These are phyloP conservation scores for Kernera saxatilis DNA, from an alignment of 345 rosid genomes.

Conservation along the genomic window DNA sequence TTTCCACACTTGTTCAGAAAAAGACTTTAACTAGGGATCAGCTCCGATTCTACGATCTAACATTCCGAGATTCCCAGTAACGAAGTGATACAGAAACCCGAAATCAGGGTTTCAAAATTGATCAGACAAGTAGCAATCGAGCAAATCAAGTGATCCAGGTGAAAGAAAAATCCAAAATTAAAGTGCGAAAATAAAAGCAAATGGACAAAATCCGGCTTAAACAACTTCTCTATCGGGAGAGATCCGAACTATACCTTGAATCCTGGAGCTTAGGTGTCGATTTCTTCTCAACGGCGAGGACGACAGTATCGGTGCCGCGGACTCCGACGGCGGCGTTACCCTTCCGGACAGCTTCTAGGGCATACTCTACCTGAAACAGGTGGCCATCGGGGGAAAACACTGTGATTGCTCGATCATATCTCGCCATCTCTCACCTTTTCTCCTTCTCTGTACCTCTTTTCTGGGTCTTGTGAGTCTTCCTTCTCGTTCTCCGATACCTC, in stretches of 20 bases:
- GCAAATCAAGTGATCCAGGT: conserved; percentile 1
- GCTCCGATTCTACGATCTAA: conserved; percentile 9
- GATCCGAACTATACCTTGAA: conserved; percentile 48
- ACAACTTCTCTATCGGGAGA: background rate
- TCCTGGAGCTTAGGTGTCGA: conserved; percentile 95
- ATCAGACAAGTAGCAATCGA: background rate
- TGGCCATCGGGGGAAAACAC: conserved; percentile 87
- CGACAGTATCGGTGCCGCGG: conserved; percentile 81
- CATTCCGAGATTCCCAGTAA: background rate
- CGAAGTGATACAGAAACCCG: background rate
- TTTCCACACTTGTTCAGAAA: background rate
- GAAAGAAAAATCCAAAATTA: background rate
- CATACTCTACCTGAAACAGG: conserved; percentile 92
- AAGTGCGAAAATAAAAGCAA: background rate
- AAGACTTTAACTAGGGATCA: background rate
- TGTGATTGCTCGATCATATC: conserved; percentile 92
- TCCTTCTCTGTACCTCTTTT: background rate
- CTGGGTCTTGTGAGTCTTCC: background rate
- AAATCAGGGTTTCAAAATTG: background rate
- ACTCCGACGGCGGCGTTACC: conserved; percentile 99
- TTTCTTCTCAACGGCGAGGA: conserved; percentile 95
- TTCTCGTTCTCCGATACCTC: background rate
- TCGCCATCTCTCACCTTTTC: conserved; percentile 51
- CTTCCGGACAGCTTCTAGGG: conserved; percentile 96
- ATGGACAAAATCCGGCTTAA: background rate